Evolutionary conservation across 176 grass and related monocot species (phyloP).

Genomic region (barley (Hordeum vulgare)): MorexV3_pseudomolecules_assembly NC_058521.1:4281708-4282207

Average conservation of each 20-base stretch:
- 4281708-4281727: not conserved
- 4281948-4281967: not conserved
- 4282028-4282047: not conserved
- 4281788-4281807: conserved; percentile 75
- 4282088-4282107: not conserved
- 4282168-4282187: not conserved
- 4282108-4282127: not conserved
- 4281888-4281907: conserved; percentile 7
- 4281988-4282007: not conserved
- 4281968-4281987: not conserved
- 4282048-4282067: not conserved
- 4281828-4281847: conserved; percentile 69
- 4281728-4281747: not conserved
- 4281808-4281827: conserved; percentile 76
- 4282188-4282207: not conserved
- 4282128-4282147: not conserved
- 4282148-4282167: not conserved
- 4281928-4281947: not conserved
- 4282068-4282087: not conserved
- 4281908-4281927: not conserved
- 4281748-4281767: not conserved
- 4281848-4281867: conserved; percentile 83
- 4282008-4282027: not conserved
- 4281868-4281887: conserved; percentile 92
- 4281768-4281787: conserved; percentile 42